phyloP scores from a whole-genome alignment of 805 yeast species.

The Kuraishia piskuri region DNA sequence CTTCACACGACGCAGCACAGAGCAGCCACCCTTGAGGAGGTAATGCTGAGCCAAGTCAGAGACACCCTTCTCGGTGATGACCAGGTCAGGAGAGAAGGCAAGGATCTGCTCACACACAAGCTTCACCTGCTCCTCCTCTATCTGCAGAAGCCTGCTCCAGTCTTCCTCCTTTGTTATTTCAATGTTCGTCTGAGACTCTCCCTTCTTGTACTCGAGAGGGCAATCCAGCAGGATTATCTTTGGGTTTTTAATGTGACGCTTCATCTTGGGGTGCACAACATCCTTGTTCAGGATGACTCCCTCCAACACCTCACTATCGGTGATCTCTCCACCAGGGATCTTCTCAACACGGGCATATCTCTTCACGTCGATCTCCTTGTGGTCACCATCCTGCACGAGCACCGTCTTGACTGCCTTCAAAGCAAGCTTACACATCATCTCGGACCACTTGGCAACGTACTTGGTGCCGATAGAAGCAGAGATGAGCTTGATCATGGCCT shows the following conservation, averaged over 20 bases:
- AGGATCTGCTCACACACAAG: constrained; percentile 77
- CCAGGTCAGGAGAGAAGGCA: constrained; percentile 84
- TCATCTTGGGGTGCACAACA: constrained; percentile 98
- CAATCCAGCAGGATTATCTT: constrained; percentile 85
- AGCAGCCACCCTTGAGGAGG: constrained; percentile 84
- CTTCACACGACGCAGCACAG: constrained; percentile 88
- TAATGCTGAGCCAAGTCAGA: constrained; percentile 97
- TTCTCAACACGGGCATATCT: constrained; percentile 91
- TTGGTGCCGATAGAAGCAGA: constrained; percentile 94
- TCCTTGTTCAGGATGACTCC: constrained; percentile 94
- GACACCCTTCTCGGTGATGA: constrained; percentile 97
- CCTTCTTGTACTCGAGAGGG: constrained; percentile 97
- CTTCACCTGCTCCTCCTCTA: constrained; percentile 96
- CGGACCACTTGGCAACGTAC: constrained; percentile 85
- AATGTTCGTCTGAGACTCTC: constrained; percentile 96
- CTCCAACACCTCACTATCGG: constrained; percentile 78
- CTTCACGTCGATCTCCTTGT: constrained; percentile 84
- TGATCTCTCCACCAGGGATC: constrained; percentile 96
- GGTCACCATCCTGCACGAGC: constrained; percentile 46
- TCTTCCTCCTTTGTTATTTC: constrained; percentile 95
- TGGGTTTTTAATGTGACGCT: constrained; percentile 81
- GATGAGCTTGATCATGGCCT: constrained; percentile 79
- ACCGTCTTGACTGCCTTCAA: constrained; percentile 85
- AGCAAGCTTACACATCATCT: constrained; percentile 83
- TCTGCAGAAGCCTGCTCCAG: constrained; percentile 91